A percentile compares a stretch with the other conserved stretches of the same genome.
These are phyloP conservation scores for Taphrina wiesneri DNA, from an alignment of 1,139 yeast species.

Conservation along the genomic window DNA sequence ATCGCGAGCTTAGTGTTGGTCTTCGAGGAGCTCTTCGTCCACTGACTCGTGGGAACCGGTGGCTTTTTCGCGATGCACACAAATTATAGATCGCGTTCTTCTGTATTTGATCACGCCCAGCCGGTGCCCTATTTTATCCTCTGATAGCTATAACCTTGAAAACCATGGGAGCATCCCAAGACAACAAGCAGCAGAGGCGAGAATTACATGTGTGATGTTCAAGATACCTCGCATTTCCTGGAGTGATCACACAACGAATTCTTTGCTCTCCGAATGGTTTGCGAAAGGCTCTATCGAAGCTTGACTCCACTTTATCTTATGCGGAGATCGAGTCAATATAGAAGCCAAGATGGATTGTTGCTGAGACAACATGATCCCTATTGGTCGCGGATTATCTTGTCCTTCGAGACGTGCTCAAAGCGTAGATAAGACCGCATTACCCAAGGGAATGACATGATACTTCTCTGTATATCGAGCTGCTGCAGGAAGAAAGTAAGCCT, in stretches of 20 bases:
- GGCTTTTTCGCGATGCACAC: too few species aligned
- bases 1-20: too few species aligned
- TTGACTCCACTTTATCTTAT: not conserved
- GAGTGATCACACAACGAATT: not conserved
- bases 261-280: not conserved
- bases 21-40: too few species aligned
- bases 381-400: slow-evolving; percentile 24
- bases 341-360: slow-evolving; percentile 18
- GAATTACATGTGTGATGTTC: not conserved
- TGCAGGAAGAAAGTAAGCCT: too few species aligned
- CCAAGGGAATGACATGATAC: slow-evolving; percentile 22
- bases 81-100: too few species aligned
- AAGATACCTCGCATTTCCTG: not conserved
- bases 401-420: slow-evolving; percentile 13
- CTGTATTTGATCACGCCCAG: too few species aligned
- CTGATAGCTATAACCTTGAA: too few species aligned
- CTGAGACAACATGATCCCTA: slow-evolving; percentile 19
- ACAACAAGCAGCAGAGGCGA: too few species aligned
- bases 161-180: too few species aligned
- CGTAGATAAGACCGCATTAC: slow-evolving; percentile 18
- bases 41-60: too few species aligned
- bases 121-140: too few species aligned
- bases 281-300: slow-evolving; percentile 25
- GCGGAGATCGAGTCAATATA: slow-evolving; percentile 26
- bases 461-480: too few species aligned